Base-by-base conservation (phyloP, 2,329 filamentous ascomycete species). In the Rugonectria rugulosa region DNA sequence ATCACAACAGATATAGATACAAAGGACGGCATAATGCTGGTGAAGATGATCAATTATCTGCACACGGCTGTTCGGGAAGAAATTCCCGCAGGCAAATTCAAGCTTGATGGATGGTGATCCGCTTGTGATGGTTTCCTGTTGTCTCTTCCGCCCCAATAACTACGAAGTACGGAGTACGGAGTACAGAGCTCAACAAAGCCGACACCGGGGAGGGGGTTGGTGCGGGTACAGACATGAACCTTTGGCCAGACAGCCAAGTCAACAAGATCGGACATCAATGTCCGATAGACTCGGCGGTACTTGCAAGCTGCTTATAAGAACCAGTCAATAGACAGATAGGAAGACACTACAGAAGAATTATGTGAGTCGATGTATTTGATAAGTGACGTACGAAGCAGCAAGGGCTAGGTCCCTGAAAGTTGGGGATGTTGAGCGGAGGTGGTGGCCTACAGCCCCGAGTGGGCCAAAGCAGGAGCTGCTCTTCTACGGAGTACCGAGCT, bases 121-220 rank as follows among this genome's bases (percentile, higher is more conserved):
- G 48, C 45, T 32, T 23, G 48, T 10, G 29, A 45, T 46, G 14
- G 38, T 53, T 60, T 55, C 24, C 56, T 54, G 31, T 50, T n/a
- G 37, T 24, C 38, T 63, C 58, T 68, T 38, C 62, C 62, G 62
- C 62, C 59, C 62, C 65, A 63, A 64, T 68, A 41, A 45, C 55
- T 64, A 61, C n/a, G n/a, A n/a, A n/a, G n/a, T n/a, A n/a, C n/a
- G n/a, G n/a, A n/a, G n/a, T n/a, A n/a, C n/a, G n/a, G n/a, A n/a
- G n/a, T n/a, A n/a, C 51, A 51, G 56, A 56, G 48, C 19, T 61
- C 26, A 51, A 23, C 36, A 40, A 29, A 66, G 65, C 65, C 65
- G 62, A 67, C 62, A 67, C 63, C 64, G 65, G 65, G 62, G 57
- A 50, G 31, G 60, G 57, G 63, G 60, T 58, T 61, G 57, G 60